phyloP scores from a whole-genome alignment of 164 flowering plant species.

The Santalum album region DNA sequence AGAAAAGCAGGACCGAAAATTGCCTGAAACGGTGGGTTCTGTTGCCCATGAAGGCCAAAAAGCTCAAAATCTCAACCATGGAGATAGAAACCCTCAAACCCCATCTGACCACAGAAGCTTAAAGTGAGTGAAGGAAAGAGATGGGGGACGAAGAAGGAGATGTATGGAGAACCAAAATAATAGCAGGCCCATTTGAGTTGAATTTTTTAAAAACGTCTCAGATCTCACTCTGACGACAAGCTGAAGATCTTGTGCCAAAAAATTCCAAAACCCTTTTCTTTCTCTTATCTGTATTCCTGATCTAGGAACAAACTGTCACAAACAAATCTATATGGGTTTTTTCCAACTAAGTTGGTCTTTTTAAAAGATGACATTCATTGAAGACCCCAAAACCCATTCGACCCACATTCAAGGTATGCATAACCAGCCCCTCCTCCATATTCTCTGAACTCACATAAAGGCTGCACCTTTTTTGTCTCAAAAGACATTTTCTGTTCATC shows the following conservation, averaged over 20 bases:
- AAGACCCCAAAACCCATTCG: conserved; percentile 25
- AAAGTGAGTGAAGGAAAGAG: not conserved
- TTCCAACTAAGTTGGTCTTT: conserved; percentile 43
- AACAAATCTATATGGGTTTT: conserved; percentile 20
- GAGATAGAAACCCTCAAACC: not conserved
- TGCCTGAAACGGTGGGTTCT: conserved; percentile 19
- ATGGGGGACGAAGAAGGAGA: not conserved
- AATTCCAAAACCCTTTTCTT: conserved; percentile 17
- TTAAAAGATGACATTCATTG: conserved; percentile 22
- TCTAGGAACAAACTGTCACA: conserved; percentile 26
- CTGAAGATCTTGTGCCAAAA: conserved; percentile 22
- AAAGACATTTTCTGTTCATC: conserved; percentile 9
- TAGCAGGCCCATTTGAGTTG: conserved; percentile 13
- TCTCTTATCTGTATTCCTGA: conserved; percentile 20
- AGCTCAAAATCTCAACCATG: conserved; percentile 14
- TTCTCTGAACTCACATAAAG: conserved; percentile 36
- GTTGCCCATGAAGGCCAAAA: conserved; percentile 6
- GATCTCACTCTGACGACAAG: conserved; percentile 32
- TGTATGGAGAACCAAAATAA: conserved; percentile 14
- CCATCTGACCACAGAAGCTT: conserved; percentile 13
- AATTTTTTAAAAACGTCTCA: conserved; percentile 14
- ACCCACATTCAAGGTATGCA: conserved; percentile 56
- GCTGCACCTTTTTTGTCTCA: conserved; percentile 31
- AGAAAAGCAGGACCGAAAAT: conserved; percentile 3
- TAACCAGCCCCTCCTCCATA: conserved; percentile 25